These are phyloP conservation scores for Termitomyces sp. DNA, from an alignment of 768 basidiomycete genomes.

Conservation along the genomic window DNA sequence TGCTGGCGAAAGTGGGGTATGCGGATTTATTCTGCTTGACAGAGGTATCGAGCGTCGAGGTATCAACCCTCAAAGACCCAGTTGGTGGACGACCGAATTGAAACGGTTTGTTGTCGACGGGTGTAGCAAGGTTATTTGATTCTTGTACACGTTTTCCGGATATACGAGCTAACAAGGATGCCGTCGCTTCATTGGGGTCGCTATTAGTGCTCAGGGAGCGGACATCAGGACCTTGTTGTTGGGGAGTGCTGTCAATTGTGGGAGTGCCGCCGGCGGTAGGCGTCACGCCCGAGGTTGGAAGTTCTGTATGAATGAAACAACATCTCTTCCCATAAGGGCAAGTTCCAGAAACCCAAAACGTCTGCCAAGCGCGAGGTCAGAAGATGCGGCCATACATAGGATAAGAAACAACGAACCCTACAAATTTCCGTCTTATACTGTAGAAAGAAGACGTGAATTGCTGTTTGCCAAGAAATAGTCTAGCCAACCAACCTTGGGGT, in stretches of 20 bases:
- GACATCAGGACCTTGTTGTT: slow-evolving; percentile 43
- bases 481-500: slow-evolving; percentile 67
- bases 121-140: slow-evolving; percentile 39
- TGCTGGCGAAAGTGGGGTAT: slow-evolving; percentile 64
- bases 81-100: slow-evolving; percentile 61
- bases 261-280: slow-evolving; percentile 29
- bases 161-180: slow-evolving; percentile 76
- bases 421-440: slow-evolving; percentile 93
- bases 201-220: slow-evolving; percentile 68
- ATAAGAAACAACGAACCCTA: slow-evolving; percentile 43
- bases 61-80: slow-evolving; percentile 72
- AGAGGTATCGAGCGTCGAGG: slow-evolving; percentile 53
- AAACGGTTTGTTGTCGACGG: slow-evolving; percentile 50
- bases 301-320: slow-evolving; percentile 90
- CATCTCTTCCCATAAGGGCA: slow-evolving; percentile 91
- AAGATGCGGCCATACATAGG: slow-evolving; percentile 17
- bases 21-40: slow-evolving; percentile 83
- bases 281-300: slow-evolving; percentile 59
- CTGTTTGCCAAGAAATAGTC: slow-evolving; percentile 10
- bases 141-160: slow-evolving; percentile 60
- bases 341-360: slow-evolving; percentile 92
- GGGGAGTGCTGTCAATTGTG: slow-evolving; percentile 39
- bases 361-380: slow-evolving; percentile 36
- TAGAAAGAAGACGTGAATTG: slow-evolving; percentile 22
- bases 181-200: slow-evolving; percentile 68